Base-by-base conservation (phyloP, 164 flowering plant genomes). In the Echeveria elegans region DNA sequence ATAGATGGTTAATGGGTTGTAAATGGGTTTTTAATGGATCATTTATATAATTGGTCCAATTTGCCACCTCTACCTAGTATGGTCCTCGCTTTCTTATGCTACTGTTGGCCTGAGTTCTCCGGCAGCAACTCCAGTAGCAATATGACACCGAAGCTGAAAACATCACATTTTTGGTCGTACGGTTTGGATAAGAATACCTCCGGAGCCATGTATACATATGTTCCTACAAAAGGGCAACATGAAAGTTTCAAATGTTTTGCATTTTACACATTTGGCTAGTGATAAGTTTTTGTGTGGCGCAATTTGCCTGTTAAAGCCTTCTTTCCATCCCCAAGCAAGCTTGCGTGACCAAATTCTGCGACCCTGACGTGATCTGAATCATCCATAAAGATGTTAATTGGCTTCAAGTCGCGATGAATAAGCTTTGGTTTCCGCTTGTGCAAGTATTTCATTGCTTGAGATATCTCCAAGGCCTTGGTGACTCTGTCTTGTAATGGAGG, bases 131-230 rank as follows among this genome's bases (percentile, higher is more conserved):
- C 79, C 84, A 64, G 76, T 66, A 0, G 88, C 94, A 34, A 86
- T 56, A 86, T 83, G 59, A 88, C 41, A 0, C 77, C 88, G 63
- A 80, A 86, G 61, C 94, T 86, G 70, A 76, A 86, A 0, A 88
- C 86, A 43, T 88, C 90, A 67, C 88, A 80, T 71, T 86, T 88
- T 69, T 86, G 89, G 52, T 78, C 65, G 63, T 88, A 84, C 19
- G 90, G 88, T 68, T 75, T 82, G 1, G 74, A 70, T 23, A 79
- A 68, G 18, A 85, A 78, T 69, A 88, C 82, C 75, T 88, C 90
- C 2, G 90, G 94, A 1, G 90, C 90, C 94, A 88, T 86, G 66
- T 88, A 86, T 0, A 88, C 86, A 65, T 75, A 85, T 15, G 90
- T 88, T 63, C 90, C 90, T 84, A 75, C 28, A 43, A 40, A 37